A percentile compares a stretch with the other conserved stretches of the same genome.
Conservation (phyloP, 176 grass and related monocot genomes). For the Phyllostachys edulis region DNA sequence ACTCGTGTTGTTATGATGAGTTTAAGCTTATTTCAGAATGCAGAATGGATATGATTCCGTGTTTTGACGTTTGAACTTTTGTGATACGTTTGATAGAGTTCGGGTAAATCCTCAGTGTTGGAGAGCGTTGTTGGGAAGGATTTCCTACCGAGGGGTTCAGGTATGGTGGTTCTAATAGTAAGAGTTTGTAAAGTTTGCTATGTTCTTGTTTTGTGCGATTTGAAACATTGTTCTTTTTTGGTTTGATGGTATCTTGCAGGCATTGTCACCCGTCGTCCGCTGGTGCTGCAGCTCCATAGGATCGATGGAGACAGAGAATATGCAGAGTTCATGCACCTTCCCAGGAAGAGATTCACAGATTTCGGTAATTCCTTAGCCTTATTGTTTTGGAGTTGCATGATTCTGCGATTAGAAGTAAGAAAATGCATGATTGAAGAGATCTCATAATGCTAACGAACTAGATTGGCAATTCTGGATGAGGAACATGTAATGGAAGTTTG, state of each 20-base stretch:
- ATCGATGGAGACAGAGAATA: conserved; percentile 87
- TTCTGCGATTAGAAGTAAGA: neutral
- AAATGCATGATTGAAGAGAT: neutral
- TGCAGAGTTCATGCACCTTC: conserved; percentile 97
- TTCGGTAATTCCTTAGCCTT: conserved; percentile 56
- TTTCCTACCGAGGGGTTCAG: conserved; percentile 96
- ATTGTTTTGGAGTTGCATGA: neutral
- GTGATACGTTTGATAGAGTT: conserved; percentile 54
- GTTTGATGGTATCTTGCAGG: conserved; percentile 50
- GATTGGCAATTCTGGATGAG: neutral
- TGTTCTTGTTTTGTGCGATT: conserved; percentile 4
- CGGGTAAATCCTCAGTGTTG: conserved; percentile 96
- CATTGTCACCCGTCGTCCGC: conserved; percentile 90
- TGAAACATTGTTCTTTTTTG: neutral
- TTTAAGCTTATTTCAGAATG: neutral
- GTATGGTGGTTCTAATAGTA: conserved; percentile 38
- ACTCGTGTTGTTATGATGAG: neutral
- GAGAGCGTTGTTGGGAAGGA: conserved; percentile 98
- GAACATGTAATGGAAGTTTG: neutral
- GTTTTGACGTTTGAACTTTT: conserved; percentile 28
- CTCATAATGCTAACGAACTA: neutral
- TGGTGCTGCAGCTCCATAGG: conserved; percentile 94
- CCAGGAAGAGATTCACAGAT: conserved; percentile 91
- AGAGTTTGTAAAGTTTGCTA: neutral
- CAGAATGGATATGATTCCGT: neutral